These are phyloP conservation scores for Striga hermonthica DNA, from an alignment of 305 asterid species.

Conservation along the genomic window DNA sequence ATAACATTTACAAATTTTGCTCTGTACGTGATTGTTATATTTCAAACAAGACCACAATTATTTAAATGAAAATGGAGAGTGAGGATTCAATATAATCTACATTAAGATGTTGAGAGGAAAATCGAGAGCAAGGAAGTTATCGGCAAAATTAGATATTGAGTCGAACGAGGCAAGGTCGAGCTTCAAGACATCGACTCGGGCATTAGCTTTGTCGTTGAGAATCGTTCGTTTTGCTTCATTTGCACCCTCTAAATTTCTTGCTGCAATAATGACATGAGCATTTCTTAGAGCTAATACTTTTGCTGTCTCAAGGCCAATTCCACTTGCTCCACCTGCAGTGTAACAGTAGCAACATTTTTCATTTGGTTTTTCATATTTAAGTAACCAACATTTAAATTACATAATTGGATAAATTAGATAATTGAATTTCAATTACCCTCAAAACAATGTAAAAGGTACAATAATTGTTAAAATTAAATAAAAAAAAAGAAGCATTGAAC, in stretches of 20 bases:
- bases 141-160: slow-evolving; percentile 61
- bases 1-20: no score
- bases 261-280: slow-evolving; percentile 69
- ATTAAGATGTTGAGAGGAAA: slow-evolving; percentile 90
- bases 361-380: no score
- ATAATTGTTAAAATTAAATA: no score
- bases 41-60: no score
- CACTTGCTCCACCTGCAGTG: slow-evolving; percentile 78
- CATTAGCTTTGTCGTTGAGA: slow-evolving; percentile 43
- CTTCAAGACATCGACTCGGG: slow-evolving; percentile 57
- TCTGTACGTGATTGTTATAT: not conserved
- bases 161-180: slow-evolving; percentile 71
- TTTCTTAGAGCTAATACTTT: slow-evolving; percentile 66
- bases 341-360: not conserved
- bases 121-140: slow-evolving; percentile 54
- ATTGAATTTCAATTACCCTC: no score
- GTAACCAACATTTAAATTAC: no score
- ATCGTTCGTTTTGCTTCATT: slow-evolving; percentile 59
- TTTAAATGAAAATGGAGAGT: no score
- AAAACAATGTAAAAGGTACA: no score
- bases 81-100: slow-evolving; percentile 31
- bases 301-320: slow-evolving; percentile 82
- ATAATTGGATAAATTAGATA: no score
- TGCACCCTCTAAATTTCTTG: slow-evolving; percentile 75
- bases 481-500: slow-evolving; percentile 18